phyloP scores from a whole-genome alignment of 169 alveolate species.

The Eimeria mitis region DNA sequence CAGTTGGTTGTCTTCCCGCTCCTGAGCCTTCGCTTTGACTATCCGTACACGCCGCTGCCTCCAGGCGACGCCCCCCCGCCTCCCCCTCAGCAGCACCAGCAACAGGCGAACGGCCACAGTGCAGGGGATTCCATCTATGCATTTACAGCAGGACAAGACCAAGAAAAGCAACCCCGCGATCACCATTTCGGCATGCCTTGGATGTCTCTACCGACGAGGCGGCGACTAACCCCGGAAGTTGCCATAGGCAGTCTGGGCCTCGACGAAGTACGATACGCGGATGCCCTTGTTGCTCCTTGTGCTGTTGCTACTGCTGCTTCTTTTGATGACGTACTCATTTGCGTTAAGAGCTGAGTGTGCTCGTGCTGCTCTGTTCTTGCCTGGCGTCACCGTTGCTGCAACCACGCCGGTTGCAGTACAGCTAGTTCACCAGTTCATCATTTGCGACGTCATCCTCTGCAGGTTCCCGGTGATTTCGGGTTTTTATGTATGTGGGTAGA shows the following conservation, averaged over 20 bases:
- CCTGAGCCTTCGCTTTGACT: slow-evolving; percentile 70
- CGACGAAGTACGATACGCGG: slow-evolving; percentile 73
- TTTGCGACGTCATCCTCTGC: neutral
- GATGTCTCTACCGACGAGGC: slow-evolving; percentile 79
- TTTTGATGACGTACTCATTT: neutral
- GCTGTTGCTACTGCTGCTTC: slow-evolving; percentile 31
- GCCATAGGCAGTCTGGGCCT: slow-evolving; percentile 74
- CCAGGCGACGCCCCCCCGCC: slow-evolving; percentile 70
- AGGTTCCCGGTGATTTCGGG: neutral
- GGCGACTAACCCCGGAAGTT: slow-evolving; percentile 78
- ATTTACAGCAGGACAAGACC: slow-evolving; percentile 28
- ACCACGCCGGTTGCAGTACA: neutral
- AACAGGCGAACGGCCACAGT: slow-evolving; percentile 22
- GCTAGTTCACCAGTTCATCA: neutral
- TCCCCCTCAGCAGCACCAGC: slow-evolving; percentile 59
- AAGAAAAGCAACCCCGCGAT: slow-evolving; percentile 20
- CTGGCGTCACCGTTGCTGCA: neutral
- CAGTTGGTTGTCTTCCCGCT: slow-evolving; percentile 76
- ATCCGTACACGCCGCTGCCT: slow-evolving; percentile 71
- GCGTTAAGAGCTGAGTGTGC: neutral
- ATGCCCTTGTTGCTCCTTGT: slow-evolving; percentile 6
- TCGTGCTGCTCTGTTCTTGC: neutral
- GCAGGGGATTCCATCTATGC: slow-evolving; percentile 16
- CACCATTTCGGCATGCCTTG: slow-evolving; percentile 59
- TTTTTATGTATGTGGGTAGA: neutral